Base-by-base conservation (phyloP, 169 alveolate genomes). In the Eimeria praecox region DNA sequence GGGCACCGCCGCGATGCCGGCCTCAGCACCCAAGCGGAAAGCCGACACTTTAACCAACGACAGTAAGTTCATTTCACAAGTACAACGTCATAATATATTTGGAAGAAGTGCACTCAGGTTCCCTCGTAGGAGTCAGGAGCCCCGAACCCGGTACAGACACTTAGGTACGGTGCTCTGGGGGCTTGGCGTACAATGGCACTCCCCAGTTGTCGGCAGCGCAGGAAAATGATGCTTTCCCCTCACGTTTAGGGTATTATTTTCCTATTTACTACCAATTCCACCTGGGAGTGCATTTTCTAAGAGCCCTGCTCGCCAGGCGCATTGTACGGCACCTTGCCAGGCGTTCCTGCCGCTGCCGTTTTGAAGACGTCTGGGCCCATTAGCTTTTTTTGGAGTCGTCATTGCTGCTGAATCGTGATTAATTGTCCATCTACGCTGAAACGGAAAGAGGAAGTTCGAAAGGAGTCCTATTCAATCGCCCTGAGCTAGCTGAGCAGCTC, bases 101-200 rank as follows among this genome's bases (percentile, higher is more conserved):
- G n/a, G 80, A 69, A 69, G 80, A 16, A 69, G 6, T 69, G 46
- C 80, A 33, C 10, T 35, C 18, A 69, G 30, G 5, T 35, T 24
- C n/a, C 49, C 5, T 35, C 27, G 14, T 10, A 33, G 44, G 44
- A 35, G 27, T 49, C 44, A 69, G 49, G 4, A 69, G 27, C 44
- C n/a, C 80, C 49, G 27, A 33, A 30, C 49, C 49, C n/a, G 0
- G 80, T 1, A 69, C 80, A 69, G 80, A 69, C 80, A 69, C 80
- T 33, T n/a, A 20, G 80, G 80, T 49, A 38, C 27, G 38, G 87
- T 77, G 87, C 87, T 77, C 54, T 46, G 87, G 87, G 85, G 87
- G 87, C 87, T 77, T 77, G 87, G 44, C 59, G 64, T 46, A 2
- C 62, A 20, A 40, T 22, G 87, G 64, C 87, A 18, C 59, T 44